Evolutionary conservation across 192 early-diverging fungal genomes (phyloP).

Genomic region (Glomus cerebriforme): DNA sequence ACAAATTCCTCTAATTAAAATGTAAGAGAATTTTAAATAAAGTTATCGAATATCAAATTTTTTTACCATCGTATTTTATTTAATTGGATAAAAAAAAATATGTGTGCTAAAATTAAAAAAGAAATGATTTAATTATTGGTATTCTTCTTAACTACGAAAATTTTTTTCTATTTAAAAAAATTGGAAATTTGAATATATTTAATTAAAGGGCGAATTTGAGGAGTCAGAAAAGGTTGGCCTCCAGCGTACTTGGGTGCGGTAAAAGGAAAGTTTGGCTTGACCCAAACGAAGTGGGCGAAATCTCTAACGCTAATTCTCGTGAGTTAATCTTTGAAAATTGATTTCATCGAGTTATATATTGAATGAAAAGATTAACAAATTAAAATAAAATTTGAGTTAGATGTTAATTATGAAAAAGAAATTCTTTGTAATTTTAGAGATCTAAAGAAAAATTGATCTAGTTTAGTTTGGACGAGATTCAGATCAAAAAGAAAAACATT

Average conservation of each 20-base stretch:
- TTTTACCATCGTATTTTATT: background rate
- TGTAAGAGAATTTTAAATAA: background rate
- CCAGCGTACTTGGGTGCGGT: constrained; percentile 96
- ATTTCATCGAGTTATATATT: background rate
- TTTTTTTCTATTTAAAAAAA: background rate
- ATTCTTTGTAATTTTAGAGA: background rate
- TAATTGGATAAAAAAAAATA: background rate
- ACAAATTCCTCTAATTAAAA: constrained; percentile 8
- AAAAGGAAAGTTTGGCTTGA: constrained; percentile 99
- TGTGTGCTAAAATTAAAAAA: background rate
- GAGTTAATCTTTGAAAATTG: constrained; percentile 58
- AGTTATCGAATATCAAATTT: too few species aligned
- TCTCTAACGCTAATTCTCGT: constrained; percentile 98
- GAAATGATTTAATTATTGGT: background rate
- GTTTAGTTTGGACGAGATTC: too few species aligned
- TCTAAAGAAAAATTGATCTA: background rate
- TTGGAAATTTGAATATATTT: background rate
- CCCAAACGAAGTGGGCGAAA: constrained; percentile 94
- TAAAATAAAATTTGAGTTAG: background rate
- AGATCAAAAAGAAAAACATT: too few species aligned
- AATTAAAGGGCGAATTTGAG: constrained; percentile 67
- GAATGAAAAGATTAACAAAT: background rate
- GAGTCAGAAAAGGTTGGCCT: constrained; percentile 94
- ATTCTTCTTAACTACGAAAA: background rate
- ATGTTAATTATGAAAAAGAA: background rate